Evolutionary conservation across 179 eudicot species (phyloP).

Genomic region (Gypsophila paniculata): DNA sequence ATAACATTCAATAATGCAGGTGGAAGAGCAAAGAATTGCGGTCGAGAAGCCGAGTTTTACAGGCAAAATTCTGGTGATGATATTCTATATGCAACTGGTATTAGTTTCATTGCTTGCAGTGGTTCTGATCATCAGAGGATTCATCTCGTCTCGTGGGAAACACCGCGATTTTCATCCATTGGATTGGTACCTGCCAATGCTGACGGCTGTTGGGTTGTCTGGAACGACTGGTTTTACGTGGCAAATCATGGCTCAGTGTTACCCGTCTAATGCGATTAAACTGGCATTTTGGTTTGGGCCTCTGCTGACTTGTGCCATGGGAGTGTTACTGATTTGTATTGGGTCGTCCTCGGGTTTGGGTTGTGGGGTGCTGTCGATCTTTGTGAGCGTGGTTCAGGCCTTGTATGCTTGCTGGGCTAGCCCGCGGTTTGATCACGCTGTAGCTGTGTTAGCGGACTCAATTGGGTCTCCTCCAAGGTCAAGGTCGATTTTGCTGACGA

Average conservation of each 20-base stretch:
- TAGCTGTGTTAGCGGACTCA: slow-evolving; percentile 33
- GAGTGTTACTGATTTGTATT: slow-evolving; percentile 38
- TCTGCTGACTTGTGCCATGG: slow-evolving; percentile 42
- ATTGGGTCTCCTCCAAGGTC: slow-evolving; percentile 27
- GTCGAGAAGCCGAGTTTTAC: slow-evolving; percentile 12
- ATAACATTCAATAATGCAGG: slow-evolving; percentile 27
- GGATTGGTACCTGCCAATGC: slow-evolving; percentile 33
- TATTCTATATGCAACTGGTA: slow-evolving; percentile 30
- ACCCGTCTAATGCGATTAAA: slow-evolving; percentile 34
- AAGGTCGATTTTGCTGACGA: slow-evolving; percentile 18
- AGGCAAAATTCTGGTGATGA: slow-evolving; percentile 22
- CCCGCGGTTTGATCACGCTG: slow-evolving; percentile 41
- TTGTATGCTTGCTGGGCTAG: slow-evolving; percentile 59
- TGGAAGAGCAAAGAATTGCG: slow-evolving; percentile 21
- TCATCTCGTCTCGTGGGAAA: slow-evolving; percentile 21
- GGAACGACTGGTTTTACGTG: slow-evolving; percentile 33
- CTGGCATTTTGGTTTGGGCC: slow-evolving; percentile 62
- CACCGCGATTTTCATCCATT: slow-evolving; percentile 17
- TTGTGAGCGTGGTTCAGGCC: slow-evolving; percentile 36
- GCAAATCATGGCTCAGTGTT: slow-evolving; percentile 28
- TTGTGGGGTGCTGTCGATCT: slow-evolving; percentile 35
- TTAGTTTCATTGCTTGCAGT: slow-evolving; percentile 25
- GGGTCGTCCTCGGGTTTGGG: slow-evolving; percentile 44
- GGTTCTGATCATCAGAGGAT: slow-evolving; percentile 27
- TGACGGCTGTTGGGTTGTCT: slow-evolving; percentile 34